Evolutionary conservation across 164 flowering plant genomes (phyloP), one percentile per base, ranked within the genome.

Genomic region (Stephania cephalantha): DNA sequence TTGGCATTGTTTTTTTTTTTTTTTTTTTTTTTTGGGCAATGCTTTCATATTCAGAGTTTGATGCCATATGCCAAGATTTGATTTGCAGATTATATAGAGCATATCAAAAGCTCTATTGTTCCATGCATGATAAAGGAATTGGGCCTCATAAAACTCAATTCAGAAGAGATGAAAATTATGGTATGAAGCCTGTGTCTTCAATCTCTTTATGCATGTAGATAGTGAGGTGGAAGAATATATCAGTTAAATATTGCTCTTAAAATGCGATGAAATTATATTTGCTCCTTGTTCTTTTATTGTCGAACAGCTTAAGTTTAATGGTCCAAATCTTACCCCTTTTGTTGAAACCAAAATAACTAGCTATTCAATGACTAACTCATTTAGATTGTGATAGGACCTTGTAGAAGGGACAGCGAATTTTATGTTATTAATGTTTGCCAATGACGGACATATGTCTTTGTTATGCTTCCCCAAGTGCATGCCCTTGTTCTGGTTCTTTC

Each of bases 131-230:
- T 46, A 87, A 75, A 77, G 95, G 84, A 79, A 81, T 70, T 64
- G 94, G 89, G 10, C 93, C 97, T 3, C 97, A 93, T 83, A 96
- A 90, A 84, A 96, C 99, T 30, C 99, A 94, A 83, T 96, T 91
- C 75, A 89, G 95, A 85, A 88, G 97, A 84, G 98, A 94, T 86
- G 97, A 92, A 80, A 83, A 90, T 81, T 94, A 90, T 83, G 98
- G 99, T 96, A 86, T 45, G 79, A 7, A 48, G 48, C 61, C 73
- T 63, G 31, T 68, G 5, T 72, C 45, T n/a, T 50, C 31, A 31
- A 52, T 68, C 5, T 72, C 45, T n/a, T 50, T 31, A 31, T 30
- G 30, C 68, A 65, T 64, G 22, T n/a, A 42, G 3, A 63, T 45
- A 42, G 22, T 18, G 69, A 4, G 6, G 10, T 70, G 31, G 46